These are phyloP conservation scores for Nicotiana benthamiana DNA, from an alignment of 257 asterid species.

Conservation along the genomic window DNA sequence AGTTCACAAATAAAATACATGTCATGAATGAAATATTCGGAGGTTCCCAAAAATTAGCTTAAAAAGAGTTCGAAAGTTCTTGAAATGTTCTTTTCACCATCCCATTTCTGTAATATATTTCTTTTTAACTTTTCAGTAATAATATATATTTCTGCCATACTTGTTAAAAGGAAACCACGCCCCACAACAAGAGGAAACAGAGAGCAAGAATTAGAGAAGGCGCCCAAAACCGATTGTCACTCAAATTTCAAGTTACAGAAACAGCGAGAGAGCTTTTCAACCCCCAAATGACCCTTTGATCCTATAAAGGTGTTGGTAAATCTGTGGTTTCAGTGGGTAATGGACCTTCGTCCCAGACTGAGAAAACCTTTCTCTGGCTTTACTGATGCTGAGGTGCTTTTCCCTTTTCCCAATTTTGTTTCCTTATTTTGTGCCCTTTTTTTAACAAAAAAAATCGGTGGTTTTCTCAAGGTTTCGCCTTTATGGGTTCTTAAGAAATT, in stretches of 20 bases:
- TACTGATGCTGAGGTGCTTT: constrained; percentile 53
- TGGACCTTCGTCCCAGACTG: constrained; percentile 71
- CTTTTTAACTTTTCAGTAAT: not conserved
- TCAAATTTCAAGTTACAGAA: not conserved
- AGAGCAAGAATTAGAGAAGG: constrained; percentile 1
- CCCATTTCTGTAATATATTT: not conserved
- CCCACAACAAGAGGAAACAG: not conserved
- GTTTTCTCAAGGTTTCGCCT: not conserved
- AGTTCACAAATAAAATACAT: no score
- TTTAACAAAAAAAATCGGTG: no score
- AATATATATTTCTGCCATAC: not conserved
- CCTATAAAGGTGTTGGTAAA: not conserved
- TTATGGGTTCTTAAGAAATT: not conserved
- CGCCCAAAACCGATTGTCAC: constrained; percentile 12
- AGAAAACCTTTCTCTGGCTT: constrained; percentile 50
- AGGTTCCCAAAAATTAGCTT: not conserved
- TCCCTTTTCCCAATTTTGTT: not conserved
- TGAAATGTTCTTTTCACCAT: not conserved
- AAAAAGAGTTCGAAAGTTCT: not conserved
- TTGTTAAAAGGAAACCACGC: not conserved
- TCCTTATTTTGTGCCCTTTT: not conserved
- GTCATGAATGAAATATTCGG: not conserved
- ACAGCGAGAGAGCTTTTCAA: not conserved
- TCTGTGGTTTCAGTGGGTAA: not conserved
- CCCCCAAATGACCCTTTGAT: not conserved